Percentiles rank a stretch among this genome's conserved stretches.
Conservation (phyloP, 2,329 filamentous ascomycete species). For the Stemphylium beticola region DNA sequence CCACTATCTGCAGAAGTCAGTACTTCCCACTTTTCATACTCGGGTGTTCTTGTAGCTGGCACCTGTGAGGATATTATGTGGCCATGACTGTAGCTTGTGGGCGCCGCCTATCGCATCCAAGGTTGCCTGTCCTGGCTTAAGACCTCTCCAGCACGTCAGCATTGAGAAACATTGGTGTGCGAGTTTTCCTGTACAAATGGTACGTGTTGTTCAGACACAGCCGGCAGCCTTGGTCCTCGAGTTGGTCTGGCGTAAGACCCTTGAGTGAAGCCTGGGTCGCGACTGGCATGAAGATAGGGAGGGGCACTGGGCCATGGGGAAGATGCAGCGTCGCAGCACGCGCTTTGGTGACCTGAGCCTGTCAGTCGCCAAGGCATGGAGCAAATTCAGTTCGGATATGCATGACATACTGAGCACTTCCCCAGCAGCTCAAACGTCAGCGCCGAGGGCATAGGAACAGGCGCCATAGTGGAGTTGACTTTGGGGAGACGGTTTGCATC, state of each 20-base stretch:
- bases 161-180: not conserved
- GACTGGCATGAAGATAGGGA: constrained; percentile 98
- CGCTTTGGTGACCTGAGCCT: constrained; percentile 82
- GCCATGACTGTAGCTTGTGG: constrained; percentile 94
- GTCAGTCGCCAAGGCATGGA: constrained; percentile 3
- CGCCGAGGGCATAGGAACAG: constrained; percentile 45
- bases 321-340: constrained; percentile 86
- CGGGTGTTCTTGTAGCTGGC: constrained; percentile 16
- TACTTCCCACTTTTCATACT: constrained; percentile 1
- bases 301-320: constrained; percentile 86
- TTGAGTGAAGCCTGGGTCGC: constrained; percentile 96
- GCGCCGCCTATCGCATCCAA: constrained; percentile 88
- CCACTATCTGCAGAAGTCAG: constrained; percentile 53
- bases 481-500: not conserved
- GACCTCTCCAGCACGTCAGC: constrained; percentile 58
- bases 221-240: constrained; percentile 86
- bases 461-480: constrained; percentile 33
- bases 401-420: constrained; percentile 44
- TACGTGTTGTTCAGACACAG: constrained; percentile 98
- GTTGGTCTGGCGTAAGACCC: constrained; percentile 87
- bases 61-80: constrained; percentile 87
- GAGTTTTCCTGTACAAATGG: constrained; percentile 64
- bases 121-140: constrained; percentile 92
- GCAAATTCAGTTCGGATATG: not conserved
- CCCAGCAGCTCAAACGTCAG: constrained; percentile 48